A percentile compares a stretch with the other conserved stretches of the same genome.
Conservation (phyloP, 176 grass and related monocot species). For the Zea luxurians region DNA sequence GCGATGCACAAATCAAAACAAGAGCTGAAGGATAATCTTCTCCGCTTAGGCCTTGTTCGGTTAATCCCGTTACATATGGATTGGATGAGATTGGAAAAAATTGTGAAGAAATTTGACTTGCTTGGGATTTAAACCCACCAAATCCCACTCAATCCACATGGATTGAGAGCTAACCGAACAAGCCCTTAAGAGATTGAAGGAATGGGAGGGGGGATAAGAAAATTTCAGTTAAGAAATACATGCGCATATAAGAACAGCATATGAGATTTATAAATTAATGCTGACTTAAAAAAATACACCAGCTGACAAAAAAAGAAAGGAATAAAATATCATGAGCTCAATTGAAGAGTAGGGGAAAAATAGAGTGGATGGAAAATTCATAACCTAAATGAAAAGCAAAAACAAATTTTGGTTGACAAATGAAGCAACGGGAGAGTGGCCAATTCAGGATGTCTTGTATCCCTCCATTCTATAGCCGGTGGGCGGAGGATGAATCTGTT, state of each 20-base stretch:
- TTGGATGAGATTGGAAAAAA: too few relatives aligned
- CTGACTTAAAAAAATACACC: neutral
- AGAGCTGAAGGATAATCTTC: neutral
- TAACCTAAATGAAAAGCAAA: neutral
- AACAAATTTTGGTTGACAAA: neutral
- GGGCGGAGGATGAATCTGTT: neutral
- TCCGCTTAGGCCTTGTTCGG: too few relatives aligned
- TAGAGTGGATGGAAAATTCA: neutral
- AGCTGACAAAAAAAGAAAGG: neutral
- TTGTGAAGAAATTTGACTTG: too few relatives aligned
- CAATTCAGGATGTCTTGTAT: neutral
- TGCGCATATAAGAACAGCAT: neutral
- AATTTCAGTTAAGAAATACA: neutral
- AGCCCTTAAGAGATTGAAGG: neutral
- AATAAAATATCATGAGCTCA: neutral
- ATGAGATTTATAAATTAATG: neutral
- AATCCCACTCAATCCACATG: too few relatives aligned
- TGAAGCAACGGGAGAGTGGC: neutral
- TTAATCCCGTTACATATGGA: too few relatives aligned
- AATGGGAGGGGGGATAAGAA: neutral
- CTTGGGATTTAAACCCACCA: too few relatives aligned
- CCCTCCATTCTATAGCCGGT: neutral
- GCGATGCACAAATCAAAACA: neutral
- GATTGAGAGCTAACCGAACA: too few relatives aligned
- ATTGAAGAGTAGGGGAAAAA: neutral